Conservation (phyloP, 352 stramenopile genomes). For the Globisporangium okanoganense region DNA sequence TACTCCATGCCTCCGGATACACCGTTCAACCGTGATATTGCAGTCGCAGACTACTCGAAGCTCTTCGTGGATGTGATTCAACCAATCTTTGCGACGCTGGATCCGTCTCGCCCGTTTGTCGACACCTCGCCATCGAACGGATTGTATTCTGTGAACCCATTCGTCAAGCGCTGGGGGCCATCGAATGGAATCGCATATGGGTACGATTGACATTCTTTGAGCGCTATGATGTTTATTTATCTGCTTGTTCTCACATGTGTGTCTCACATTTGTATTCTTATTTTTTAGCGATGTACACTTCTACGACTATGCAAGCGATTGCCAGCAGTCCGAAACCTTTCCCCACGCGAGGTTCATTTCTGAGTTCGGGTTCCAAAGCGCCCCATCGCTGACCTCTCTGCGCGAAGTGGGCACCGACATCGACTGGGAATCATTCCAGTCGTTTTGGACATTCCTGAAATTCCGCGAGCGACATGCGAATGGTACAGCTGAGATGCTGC, state of each 20-base stretch:
- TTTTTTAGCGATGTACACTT: conserved; percentile 76
- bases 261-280: background rate
- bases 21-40: conserved; percentile 75
- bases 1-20: conserved; percentile 46
- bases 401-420: conserved; percentile 35
- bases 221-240: background rate
- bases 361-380: conserved; percentile 86
- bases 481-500: conserved; percentile 66
- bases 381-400: conserved; percentile 55
- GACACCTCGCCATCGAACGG: conserved; percentile 87
- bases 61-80: conserved; percentile 78
- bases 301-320: conserved; percentile 82
- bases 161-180: conserved; percentile 79
- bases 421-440: conserved; percentile 68
- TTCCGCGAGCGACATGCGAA: conserved; percentile 82
- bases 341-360: conserved; percentile 76
- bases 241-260: no score
- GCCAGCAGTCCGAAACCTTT: conserved; percentile 69
- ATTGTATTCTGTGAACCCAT: conserved; percentile 65
- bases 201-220: conserved; percentile 19
- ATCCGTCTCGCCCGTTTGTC: conserved; percentile 67
- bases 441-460: conserved; percentile 70
- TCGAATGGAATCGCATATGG: conserved; percentile 56
- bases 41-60: conserved; percentile 71
- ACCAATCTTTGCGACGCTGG: conserved; percentile 42